Evolutionary conservation across 2,329 filamentous ascomycete species (phyloP).

Genomic region (Alternaria viburni): DNA sequence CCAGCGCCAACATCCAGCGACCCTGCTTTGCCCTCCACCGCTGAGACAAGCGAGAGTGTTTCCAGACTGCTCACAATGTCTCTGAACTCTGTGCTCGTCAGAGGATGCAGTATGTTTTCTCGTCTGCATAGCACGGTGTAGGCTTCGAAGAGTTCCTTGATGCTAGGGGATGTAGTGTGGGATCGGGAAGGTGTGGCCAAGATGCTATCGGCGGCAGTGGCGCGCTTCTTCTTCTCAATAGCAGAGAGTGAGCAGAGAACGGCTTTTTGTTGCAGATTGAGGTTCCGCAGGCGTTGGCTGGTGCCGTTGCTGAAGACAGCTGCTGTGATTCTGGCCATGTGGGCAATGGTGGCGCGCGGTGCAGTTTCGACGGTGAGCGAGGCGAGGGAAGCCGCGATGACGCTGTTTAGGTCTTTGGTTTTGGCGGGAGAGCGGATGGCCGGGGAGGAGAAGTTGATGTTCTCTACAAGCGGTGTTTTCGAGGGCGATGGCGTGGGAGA

Average conservation of each 20-base stretch:
- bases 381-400: slow-evolving; percentile 57
- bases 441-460: slow-evolving; percentile 72
- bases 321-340: slow-evolving; percentile 90
- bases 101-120: slow-evolving; percentile 86
- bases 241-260: slow-evolving; percentile 87
- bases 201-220: slow-evolving; percentile 37
- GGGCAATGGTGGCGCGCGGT: slow-evolving; percentile 85
- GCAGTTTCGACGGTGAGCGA: slow-evolving; percentile 76
- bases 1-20: slow-evolving; percentile 66
- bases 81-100: slow-evolving; percentile 90
- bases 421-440: slow-evolving; percentile 52
- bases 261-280: slow-evolving; percentile 97
- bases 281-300: slow-evolving; percentile 78
- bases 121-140: slow-evolving; percentile 83
- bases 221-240: slow-evolving; percentile 76
- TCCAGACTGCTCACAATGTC: slow-evolving; percentile 91
- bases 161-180: slow-evolving; percentile 70
- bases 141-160: slow-evolving; percentile 82
- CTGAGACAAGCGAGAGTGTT: slow-evolving; percentile 78
- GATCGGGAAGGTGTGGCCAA: slow-evolving; percentile 52
- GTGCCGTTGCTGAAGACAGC: slow-evolving; percentile 90
- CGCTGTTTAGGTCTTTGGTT: slow-evolving; percentile 29
- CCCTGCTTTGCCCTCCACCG: slow-evolving; percentile 73
- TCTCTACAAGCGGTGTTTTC: slow-evolving; percentile 80
- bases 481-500: slow-evolving; percentile 66